These are phyloP conservation scores for Calendula officinalis DNA, from an alignment of 129 eudicot genomes.

Conservation along the genomic window DNA sequence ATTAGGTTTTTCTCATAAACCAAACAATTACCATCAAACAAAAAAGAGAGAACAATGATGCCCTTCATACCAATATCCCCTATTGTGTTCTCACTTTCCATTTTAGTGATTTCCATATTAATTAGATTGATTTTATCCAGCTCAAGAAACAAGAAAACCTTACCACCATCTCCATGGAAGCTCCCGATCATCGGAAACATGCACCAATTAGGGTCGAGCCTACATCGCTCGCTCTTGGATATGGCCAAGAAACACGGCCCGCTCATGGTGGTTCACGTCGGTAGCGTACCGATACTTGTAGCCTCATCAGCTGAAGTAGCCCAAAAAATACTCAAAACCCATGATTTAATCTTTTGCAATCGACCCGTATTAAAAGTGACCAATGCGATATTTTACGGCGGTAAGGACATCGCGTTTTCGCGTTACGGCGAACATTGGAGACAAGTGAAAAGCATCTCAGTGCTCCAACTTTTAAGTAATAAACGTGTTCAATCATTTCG, in stretches of 20 bases:
- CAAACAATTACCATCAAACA: too few relatives aligned
- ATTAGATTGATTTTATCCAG: background rate
- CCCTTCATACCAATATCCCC: background rate
- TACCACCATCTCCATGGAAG: conserved; percentile 36
- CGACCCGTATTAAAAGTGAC: conserved; percentile 16
- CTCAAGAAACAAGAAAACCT: background rate
- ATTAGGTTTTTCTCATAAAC: too few relatives aligned
- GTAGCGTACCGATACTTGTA: conserved; percentile 22
- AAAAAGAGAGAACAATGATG: background rate
- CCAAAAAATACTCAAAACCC: conserved; percentile 31
- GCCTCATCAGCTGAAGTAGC: conserved; percentile 33
- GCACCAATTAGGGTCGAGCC: conserved; percentile 24
- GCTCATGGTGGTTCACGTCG: conserved; percentile 29
- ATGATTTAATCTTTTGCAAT: conserved; percentile 20
- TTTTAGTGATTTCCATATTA: background rate
- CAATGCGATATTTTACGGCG: background rate
- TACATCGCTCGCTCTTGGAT: conserved; percentile 32
- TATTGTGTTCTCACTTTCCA: too few relatives aligned
- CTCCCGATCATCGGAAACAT: conserved; percentile 43
- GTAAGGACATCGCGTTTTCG: conserved; percentile 21
- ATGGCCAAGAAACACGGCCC: conserved; percentile 29
- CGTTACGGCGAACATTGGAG: conserved; percentile 43
- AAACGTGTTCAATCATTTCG: conserved; percentile 28
- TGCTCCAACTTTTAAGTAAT: conserved; percentile 24
- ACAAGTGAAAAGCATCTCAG: conserved; percentile 24